Evolutionary conservation across 805 yeast species (phyloP), one percentile per base, ranked within the genome.

Genomic region (Wickerhamiella dianesei): DNA sequence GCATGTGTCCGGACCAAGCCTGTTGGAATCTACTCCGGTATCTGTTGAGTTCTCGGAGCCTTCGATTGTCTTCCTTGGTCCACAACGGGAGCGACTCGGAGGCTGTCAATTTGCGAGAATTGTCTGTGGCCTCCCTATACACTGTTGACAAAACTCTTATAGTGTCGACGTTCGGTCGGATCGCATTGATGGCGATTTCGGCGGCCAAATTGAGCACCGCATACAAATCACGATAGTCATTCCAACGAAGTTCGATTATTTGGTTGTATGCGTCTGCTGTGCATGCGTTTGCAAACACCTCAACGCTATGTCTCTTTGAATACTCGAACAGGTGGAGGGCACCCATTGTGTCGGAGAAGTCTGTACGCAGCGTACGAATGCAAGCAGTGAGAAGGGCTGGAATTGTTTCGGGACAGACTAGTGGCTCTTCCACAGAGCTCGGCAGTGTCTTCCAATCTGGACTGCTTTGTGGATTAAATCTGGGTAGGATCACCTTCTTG

Each of bases 171-270:
- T 64, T 60, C 3, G 69, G 65, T 32, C 60, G 59, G 9, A 70
- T 62, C 4, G 69, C 73, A 49, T 70, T 69, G 45, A 67, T 64
- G 14, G 61, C 62, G 56, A 70, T 59, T 47, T 70, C 74, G 16
- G 66, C 62, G n/a, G 66, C 56, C 16, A 66, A 49, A 13, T 55
- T 52, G 20, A 62, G 60, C n/a, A 68, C 61, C 3, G 60, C 55
- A 21, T 56, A 57, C 25, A 70, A 50, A 47, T 69, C 71, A 35
- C 64, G 60, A 53, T 60, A 68, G 41, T 54, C 54, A 21, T 62
- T 54, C 74, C 74, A 71, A n/a, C 60, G 49, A 6, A 68, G 53
- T 37, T 53, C 47, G 14, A 71, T 51, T 40, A 67, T 61, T 36
- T 57, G 54, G 52, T 68, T 69, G 52, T 67, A 68, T 4, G 66